Evolutionary conservation across 2,329 filamentous ascomycete genomes (phyloP).

Genomic region (Scytalidium lignicola): DNA sequence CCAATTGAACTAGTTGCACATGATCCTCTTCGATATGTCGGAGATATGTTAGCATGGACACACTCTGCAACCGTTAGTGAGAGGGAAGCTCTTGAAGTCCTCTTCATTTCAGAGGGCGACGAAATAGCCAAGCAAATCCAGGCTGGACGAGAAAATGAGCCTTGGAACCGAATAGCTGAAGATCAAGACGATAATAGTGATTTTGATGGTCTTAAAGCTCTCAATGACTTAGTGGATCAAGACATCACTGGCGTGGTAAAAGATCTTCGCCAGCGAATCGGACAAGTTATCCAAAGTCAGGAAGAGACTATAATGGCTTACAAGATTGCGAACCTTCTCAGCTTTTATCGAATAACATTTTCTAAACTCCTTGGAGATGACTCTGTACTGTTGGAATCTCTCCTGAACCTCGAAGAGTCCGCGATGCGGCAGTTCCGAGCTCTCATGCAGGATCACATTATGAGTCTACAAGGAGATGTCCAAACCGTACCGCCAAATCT

Average conservation of each 20-base stretch:
- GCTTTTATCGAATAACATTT: conserved; percentile 86
- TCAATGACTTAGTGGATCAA: conserved; percentile 82
- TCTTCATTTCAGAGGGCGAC: conserved; percentile 87
- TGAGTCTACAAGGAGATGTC: conserved; percentile 67
- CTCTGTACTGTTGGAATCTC: conserved; percentile 64
- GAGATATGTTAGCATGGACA: conserved; percentile 96
- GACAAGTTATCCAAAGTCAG: conserved; percentile 88
- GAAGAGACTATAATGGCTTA: conserved; percentile 86
- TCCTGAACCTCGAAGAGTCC: conserved; percentile 65
- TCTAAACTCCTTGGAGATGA: conserved; percentile 67
- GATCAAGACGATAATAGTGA: conserved; percentile 48
- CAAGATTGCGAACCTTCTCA: conserved; percentile 81
- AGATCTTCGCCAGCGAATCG: conserved; percentile 81
- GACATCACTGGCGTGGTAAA: conserved; percentile 77
- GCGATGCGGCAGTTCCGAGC: conserved; percentile 78
- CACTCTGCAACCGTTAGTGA: conserved; percentile 94
- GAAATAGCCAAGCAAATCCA: conserved; percentile 81
- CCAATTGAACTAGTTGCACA: conserved; percentile 93
- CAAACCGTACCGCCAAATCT: conserved; percentile 68
- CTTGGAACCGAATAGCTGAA: conserved; percentile 67
- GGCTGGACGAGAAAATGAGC: conserved; percentile 73
- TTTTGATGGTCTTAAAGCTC: conserved; percentile 76
- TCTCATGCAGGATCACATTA: conserved; percentile 74
- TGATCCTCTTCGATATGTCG: conserved; percentile 84
- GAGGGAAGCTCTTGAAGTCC: conserved; percentile 80